phyloP scores from a whole-genome alignment of 192 early-diverging fungal genomes.

The Jimgerdemannia flammicorona region DNA sequence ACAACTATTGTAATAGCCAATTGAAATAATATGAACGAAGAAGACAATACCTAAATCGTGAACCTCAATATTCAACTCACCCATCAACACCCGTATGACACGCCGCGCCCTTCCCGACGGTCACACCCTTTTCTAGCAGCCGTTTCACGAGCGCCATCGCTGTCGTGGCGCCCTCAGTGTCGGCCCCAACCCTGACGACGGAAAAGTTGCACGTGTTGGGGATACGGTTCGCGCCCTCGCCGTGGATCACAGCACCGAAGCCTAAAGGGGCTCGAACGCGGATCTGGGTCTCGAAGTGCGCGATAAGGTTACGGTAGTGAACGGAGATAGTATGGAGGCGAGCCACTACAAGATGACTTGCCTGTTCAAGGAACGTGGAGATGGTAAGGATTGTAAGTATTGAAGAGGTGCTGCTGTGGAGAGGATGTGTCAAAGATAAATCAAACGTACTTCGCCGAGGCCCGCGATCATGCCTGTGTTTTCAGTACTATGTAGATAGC shows the following conservation, averaged over 20 bases:
- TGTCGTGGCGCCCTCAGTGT: neutral
- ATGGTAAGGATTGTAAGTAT: neutral
- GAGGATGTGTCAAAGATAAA: neutral
- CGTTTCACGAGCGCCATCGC: neutral
- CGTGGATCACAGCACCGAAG: neutral
- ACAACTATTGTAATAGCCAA: too few species aligned
- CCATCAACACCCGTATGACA: neutral
- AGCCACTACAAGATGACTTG: neutral
- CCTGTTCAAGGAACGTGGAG: neutral
- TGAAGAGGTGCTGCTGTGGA: neutral
- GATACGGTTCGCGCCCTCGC: neutral
- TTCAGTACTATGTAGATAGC: neutral
- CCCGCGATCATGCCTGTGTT: slow-evolving; percentile 4
- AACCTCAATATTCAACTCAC: neutral
- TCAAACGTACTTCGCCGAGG: neutral
- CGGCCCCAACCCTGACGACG: neutral
- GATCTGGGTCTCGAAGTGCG: neutral
- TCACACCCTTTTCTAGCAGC: neutral
- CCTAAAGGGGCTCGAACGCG: neutral
- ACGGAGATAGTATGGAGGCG: neutral
- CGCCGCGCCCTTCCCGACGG: slow-evolving; percentile 1
- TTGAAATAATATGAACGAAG: neutral
- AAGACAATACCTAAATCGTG: neutral
- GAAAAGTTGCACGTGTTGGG: neutral
- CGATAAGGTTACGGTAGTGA: neutral